These are phyloP conservation scores for Chenopodium quinoa DNA, from an alignment of 148 eudicot species.

Conservation along the genomic window DNA sequence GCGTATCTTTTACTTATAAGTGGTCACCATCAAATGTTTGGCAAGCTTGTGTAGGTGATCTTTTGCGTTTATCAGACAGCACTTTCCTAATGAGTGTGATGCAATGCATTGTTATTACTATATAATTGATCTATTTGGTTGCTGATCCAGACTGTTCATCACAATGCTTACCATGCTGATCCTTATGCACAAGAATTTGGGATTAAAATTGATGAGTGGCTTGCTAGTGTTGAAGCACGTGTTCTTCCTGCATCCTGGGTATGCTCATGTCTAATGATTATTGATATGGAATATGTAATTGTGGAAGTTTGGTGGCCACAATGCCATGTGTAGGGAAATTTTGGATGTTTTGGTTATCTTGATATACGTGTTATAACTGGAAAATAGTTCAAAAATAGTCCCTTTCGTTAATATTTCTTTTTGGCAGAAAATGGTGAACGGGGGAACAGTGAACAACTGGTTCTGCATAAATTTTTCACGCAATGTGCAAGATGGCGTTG, in stretches of 20 bases:
- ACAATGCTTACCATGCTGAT: slow-evolving; percentile 68
- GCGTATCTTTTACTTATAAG: background rate
- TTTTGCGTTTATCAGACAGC: background rate
- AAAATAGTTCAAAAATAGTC: no score
- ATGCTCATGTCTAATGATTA: background rate
- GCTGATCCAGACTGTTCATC: slow-evolving; percentile 57
- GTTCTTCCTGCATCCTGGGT: slow-evolving; percentile 89
- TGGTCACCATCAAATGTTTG: background rate
- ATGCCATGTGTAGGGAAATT: no score
- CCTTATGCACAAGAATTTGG: slow-evolving; percentile 81
- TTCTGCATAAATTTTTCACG: slow-evolving; percentile 74
- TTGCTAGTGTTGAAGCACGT: slow-evolving; percentile 77
- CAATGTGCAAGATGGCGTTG: slow-evolving; percentile 55
- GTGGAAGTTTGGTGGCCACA: background rate
- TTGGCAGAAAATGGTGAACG: slow-evolving; percentile 83
- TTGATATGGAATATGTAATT: no score
- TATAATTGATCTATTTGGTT: slow-evolving; percentile 2
- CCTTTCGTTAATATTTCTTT: background rate
- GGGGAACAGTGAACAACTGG: slow-evolving; percentile 68
- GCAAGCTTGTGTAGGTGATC: background rate
- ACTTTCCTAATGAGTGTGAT: background rate
- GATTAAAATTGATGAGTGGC: slow-evolving; percentile 60
- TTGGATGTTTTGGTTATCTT: background rate
- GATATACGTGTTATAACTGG: background rate
- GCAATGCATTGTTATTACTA: background rate